Evolutionary conservation across 164 flowering plant genomes (phyloP), one percentile per base, ranked within the genome.

Genomic region (Protea cynaroides): DNA sequence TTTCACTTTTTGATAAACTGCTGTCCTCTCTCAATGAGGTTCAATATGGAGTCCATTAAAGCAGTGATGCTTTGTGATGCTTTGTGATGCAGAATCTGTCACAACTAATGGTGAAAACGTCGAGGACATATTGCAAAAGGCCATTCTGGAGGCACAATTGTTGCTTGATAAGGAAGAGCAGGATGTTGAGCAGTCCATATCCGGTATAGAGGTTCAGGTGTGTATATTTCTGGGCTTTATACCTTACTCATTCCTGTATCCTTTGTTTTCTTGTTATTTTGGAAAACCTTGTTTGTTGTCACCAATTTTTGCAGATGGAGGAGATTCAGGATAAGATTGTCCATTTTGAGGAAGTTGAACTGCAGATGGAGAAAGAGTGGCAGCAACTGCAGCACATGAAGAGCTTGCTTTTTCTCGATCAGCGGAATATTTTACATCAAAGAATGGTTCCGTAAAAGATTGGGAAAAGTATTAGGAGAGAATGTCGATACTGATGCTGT

Each of bases 191-290:
- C 78, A 63, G 66, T 81, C 89, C 65, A 71, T 91, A 49, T 72
- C 85, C 19, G 72, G 59, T 63, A 84, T 91, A 58, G 84, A 82
- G 64, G 80, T 83, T 50, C 79, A 91, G 97, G 99, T 94, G 44
- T 56, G 76, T 66, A 37, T 47, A 12, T 65, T 37, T 56, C 18
- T 18, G 7, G 24, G 25, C 36, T 17, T 29, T 19, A 50, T 38
- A 52, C 5, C 24, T 1, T 14, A n/a, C 23, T 19, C 21, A 21
- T 8, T 23, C 38, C 49, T 25, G 14, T 11, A 5, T 22, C 21
- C 43, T 23, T 37, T 22, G 6, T 7, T 22, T n/a, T 40, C 13
- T 37, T 43, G 44, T 43, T n/a, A 43, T 62, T n/a, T 7, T 44
- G 44, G 64, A 36, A 43, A 21, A 25, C 9, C 19, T 11, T 46